Evolutionary conservation across 148 eudicot genomes (phyloP), one percentile per base, ranked within the genome.

Genomic region (Rheum nobile): DNA sequence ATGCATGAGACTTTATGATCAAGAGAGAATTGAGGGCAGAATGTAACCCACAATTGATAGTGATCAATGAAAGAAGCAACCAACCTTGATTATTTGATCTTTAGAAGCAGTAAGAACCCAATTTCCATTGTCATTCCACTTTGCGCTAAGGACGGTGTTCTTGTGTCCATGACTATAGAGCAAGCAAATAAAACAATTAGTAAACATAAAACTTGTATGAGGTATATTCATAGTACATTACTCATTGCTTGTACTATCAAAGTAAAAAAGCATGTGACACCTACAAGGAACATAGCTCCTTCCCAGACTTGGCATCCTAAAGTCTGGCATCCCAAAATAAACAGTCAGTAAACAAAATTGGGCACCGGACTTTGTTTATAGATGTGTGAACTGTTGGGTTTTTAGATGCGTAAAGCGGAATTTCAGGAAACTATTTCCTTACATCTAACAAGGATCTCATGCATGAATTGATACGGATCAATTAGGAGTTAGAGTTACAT

Each of bases 331-430:
- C n/a, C n/a, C n/a, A n/a, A n/a, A n/a, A n/a, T n/a, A n/a, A n/a
- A n/a, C n/a, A n/a, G n/a, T n/a, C n/a, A n/a, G n/a, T n/a, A n/a
- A n/a, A n/a, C n/a, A n/a, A 91, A 75, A 94, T 94, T 73, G 98
- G 87, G 81, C 98, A 88, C 16, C 98, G 88, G 63, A 89, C 89
- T 85, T 94, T 94, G 83, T 94, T 94, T 46, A 91, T 71, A 76
- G 98, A 94, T 74, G 98, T 89, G 72, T 94, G 98, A 71, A 94
- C 98, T n/a, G n/a, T n/a, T n/a, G n/a, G n/a, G n/a, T n/a, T n/a
- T n/a, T n/a, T n/a, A n/a, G n/a, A n/a, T n/a, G n/a, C n/a, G n/a
- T n/a, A n/a, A n/a, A n/a, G n/a, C n/a, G n/a, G n/a, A n/a, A n/a
- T n/a, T n/a, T n/a, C n/a, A n/a, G n/a, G n/a, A n/a, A n/a, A n/a